A percentile compares a stretch with the other conserved stretches of the same genome.
Evolutionary conservation across 345 rosid species (phyloP).

Genomic region (Dipteronia sinensis): DNA sequence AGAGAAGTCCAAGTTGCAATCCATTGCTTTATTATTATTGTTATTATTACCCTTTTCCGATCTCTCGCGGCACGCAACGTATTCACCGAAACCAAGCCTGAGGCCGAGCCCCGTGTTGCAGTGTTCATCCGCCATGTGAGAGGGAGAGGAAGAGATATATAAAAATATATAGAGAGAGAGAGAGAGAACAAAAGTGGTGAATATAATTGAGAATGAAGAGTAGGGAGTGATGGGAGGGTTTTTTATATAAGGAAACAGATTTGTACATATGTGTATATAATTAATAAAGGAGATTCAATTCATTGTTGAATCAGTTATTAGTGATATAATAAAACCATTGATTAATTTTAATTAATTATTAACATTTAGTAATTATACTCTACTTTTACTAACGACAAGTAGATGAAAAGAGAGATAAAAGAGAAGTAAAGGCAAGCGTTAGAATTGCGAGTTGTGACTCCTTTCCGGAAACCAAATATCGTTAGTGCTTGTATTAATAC

Average conservation of each 20-base stretch:
- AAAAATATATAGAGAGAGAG: too few species aligned
- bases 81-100: conserved; percentile 21
- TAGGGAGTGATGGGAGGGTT: background rate
- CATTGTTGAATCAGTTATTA: conserved; percentile 16
- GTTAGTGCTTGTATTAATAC: background rate
- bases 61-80: background rate
- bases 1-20: conserved; percentile 31
- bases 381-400: background rate
- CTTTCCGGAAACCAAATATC: conserved; percentile 27
- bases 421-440: conserved; percentile 19
- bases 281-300: conserved; percentile 8
- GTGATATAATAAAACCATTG: too few species aligned
- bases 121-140: conserved; percentile 28
- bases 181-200: background rate
- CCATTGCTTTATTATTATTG: background rate
- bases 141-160: background rate
- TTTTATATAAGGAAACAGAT: conserved; percentile 13
- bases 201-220: conserved; percentile 1
- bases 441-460: conserved; percentile 19
- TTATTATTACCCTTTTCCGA: background rate
- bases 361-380: background rate
- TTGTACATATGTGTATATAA: background rate
- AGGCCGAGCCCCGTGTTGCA: conserved; percentile 35
- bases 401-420: background rate
- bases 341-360: background rate